Conservation (phyloP, 1,284 basidiomycete genomes). For the Abortiporus biennis region DNA sequence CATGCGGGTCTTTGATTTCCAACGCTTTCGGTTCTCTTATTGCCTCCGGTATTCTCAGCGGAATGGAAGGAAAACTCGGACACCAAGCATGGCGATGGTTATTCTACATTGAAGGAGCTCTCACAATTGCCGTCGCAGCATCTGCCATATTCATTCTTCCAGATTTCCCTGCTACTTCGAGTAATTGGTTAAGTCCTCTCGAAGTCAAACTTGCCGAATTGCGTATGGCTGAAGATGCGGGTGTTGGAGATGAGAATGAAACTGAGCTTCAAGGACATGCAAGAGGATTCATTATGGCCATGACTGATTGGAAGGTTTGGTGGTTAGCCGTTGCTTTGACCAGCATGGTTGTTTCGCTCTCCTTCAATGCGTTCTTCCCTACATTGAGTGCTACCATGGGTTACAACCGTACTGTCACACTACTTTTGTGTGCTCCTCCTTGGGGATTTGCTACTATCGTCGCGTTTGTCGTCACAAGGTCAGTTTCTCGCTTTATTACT, state of each 20-base stretch:
- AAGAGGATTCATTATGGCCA: slow-evolving; percentile 49
- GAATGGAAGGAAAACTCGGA: slow-evolving; percentile 67
- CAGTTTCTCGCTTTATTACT: slow-evolving; percentile 8
- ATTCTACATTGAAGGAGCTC: slow-evolving; percentile 69
- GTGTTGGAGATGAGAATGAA: slow-evolving; percentile 38
- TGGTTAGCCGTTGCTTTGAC: slow-evolving; percentile 56
- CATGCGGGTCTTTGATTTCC: slow-evolving; percentile 67
- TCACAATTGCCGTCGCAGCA: slow-evolving; percentile 61
- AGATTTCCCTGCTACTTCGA: slow-evolving; percentile 61
- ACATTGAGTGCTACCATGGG: slow-evolving; percentile 66
- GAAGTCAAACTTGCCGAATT: slow-evolving; percentile 64
- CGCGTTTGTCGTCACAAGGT: slow-evolving; percentile 43
- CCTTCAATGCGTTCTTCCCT: slow-evolving; percentile 74
- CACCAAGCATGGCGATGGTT: slow-evolving; percentile 79
- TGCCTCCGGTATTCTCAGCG: slow-evolving; percentile 63
- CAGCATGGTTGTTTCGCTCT: slow-evolving; percentile 53
- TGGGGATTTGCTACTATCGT: slow-evolving; percentile 65
- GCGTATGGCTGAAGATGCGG: slow-evolving; percentile 70
- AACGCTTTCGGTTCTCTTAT: slow-evolving; percentile 84
- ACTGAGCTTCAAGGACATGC: slow-evolving; percentile 27
- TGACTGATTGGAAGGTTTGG: slow-evolving; percentile 73
- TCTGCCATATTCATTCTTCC: slow-evolving; percentile 66
- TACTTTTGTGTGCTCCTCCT: slow-evolving; percentile 73
- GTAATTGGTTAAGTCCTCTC: slow-evolving; percentile 50
- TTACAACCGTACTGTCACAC: slow-evolving; percentile 55